Conservation (phyloP, 163 green algal species). For the Volvox carteri region DNA sequence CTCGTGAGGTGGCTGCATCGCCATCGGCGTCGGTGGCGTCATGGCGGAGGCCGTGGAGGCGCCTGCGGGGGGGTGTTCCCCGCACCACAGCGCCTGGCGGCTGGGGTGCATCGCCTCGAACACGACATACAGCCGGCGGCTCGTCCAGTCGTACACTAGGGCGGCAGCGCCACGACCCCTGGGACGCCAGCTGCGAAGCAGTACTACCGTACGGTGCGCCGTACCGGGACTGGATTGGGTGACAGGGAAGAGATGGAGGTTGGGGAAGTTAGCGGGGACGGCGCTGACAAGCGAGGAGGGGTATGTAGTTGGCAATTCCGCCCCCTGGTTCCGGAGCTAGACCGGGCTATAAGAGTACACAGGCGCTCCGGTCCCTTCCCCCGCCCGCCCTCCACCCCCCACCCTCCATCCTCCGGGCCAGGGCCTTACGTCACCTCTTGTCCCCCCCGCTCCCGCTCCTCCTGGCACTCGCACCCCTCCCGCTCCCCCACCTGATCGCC, state of each 20-base stretch:
- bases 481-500: slow-evolving; percentile 46
- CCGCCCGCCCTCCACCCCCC: no score
- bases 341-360: no score
- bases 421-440: no score
- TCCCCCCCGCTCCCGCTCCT: not conserved
- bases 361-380: no score
- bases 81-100: not conserved
- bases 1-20: not conserved
- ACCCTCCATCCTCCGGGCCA: no score
- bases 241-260: not conserved
- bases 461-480: not conserved
- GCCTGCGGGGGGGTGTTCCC: not conserved
- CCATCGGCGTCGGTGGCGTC: not conserved
- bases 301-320: no score
- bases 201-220: slow-evolving; percentile 51
- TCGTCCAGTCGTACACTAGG: slow-evolving; percentile 82
- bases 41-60: not conserved
- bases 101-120: slow-evolving; percentile 44
- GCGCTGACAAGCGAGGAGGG: no score
- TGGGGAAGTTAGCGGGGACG: no score
- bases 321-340: no score
- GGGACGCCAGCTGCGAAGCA: slow-evolving; percentile 77
- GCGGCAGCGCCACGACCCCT: slow-evolving; percentile 77
- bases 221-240: slow-evolving; percentile 51
- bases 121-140: slow-evolving; percentile 55